Base-by-base conservation (phyloP, 352 stramenopile genomes). In the Globisporangium irregulare region DNA sequence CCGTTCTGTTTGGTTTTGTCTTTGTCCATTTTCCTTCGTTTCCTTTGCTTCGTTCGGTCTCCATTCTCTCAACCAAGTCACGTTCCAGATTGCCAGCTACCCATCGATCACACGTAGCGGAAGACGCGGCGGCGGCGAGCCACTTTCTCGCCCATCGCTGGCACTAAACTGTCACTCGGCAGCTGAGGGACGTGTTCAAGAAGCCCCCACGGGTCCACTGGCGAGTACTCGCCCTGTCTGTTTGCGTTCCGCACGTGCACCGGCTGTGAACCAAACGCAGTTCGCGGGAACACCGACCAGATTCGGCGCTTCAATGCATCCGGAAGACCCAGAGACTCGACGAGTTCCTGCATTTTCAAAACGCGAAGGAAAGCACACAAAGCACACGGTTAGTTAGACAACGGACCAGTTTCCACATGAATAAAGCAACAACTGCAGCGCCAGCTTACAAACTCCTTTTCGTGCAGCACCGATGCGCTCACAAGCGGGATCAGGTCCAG, bases 401-500 rank as follows among this genome's bases (percentile, higher is more conserved):
- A 9, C 15, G 2, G 43, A 20, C 15, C 29, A 61, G 1, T 29
- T 34, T 22, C 15, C 22, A 66, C 41, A 78, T 22, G 46, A 61
- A 2, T 20, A 55, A 12, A 71, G 48, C 27, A 74, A 53, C 25
- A 50, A 63, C 48, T 29, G 54, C 55, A 29, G 55, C 1, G 55
- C 1, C 32, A 27, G 89, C 86, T 54, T 84, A 94, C 87, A 59
- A 84, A 91, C 73, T 92, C 83, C 50, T 87, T 85, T 55, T 89
- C 80, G 25, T 92, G 80, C 6, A 92, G 78, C 10, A 94, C 80
- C 2, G 83, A 90, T 2, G 82, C 82, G 60, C 87, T 89, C 54
- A 94, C 75, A 51, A 91, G 71, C 18, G 86, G 87, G 68, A 96
- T 89, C 64, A 96, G 72, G 70, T 96, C 88, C 55, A 96, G 63